Evolutionary conservation across 2,329 filamentous ascomycete species (phyloP).

Genomic region (Biscogniauxia marginata): DNA sequence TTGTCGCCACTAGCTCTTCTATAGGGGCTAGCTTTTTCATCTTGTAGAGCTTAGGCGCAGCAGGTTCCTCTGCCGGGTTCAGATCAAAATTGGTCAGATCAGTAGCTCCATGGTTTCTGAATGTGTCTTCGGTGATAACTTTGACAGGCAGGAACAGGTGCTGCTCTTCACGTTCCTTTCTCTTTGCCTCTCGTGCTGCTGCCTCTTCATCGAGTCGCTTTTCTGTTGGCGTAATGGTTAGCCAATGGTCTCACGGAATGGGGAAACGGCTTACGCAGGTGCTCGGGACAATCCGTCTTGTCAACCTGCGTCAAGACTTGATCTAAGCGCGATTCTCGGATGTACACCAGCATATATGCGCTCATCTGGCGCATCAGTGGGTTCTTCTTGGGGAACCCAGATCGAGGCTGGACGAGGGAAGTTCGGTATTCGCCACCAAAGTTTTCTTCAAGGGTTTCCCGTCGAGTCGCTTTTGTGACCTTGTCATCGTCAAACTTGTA

Average conservation of each 20-base stretch:
- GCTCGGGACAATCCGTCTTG: slow-evolving; percentile 75
- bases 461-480: slow-evolving; percentile 88
- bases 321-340: slow-evolving; percentile 82
- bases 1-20: slow-evolving; percentile 66
- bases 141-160: slow-evolving; percentile 88
- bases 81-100: slow-evolving; percentile 74
- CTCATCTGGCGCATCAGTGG: slow-evolving; percentile 70
- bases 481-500: slow-evolving; percentile 98
- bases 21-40: slow-evolving; percentile 74
- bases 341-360: slow-evolving; percentile 98
- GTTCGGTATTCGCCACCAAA: slow-evolving; percentile 82
- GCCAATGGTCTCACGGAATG: not conserved
- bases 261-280: slow-evolving; percentile 62
- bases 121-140: slow-evolving; percentile 79
- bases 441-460: slow-evolving; percentile 93
- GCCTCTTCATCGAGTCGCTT: slow-evolving; percentile 79
- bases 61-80: slow-evolving; percentile 54
- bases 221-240: slow-evolving; percentile 44
- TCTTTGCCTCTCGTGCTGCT: slow-evolving; percentile 69
- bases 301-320: slow-evolving; percentile 74
- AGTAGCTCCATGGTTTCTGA: slow-evolving; percentile 76
- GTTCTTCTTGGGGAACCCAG: slow-evolving; percentile 52
- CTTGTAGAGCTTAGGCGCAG: slow-evolving; percentile 70
- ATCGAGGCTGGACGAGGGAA: slow-evolving; percentile 46
- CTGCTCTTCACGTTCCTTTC: slow-evolving; percentile 89